Evolutionary conservation across 331 rosid species (phyloP).

Genomic region (Spiraea crenata): DNA sequence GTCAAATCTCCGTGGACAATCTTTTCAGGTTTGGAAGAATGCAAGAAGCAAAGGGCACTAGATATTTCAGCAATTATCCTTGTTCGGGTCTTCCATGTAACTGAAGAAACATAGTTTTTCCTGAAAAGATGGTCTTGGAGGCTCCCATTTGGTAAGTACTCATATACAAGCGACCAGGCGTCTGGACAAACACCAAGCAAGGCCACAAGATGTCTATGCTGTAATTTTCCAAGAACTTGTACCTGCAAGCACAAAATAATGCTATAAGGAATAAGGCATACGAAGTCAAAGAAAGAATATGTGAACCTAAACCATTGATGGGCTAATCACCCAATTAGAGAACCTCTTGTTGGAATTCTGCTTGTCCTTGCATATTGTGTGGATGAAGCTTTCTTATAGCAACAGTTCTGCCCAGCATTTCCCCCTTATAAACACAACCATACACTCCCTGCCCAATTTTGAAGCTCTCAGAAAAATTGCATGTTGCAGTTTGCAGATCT

Average conservation of each 20-base stretch:
- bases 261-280: constrained; percentile 12
- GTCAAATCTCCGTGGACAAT: constrained; percentile 80
- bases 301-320: not conserved
- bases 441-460: constrained; percentile 65
- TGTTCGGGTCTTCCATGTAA: constrained; percentile 69
- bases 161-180: constrained; percentile 79
- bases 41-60: constrained; percentile 87
- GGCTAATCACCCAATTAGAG: not conserved
- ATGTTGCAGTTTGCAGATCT: constrained; percentile 83
- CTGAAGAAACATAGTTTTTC: constrained; percentile 43
- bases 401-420: constrained; percentile 87
- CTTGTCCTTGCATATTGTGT: constrained; percentile 60
- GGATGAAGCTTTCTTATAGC: constrained; percentile 67
- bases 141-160: constrained; percentile 74
- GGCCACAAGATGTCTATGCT: constrained; percentile 79
- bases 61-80: constrained; percentile 71
- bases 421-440: constrained; percentile 84
- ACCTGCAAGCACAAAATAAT: constrained; percentile 51
- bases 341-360: constrained; percentile 85
- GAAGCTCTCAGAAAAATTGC: constrained; percentile 81
- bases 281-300: constrained; percentile 6
- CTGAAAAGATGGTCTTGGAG: constrained; percentile 69
- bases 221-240: constrained; percentile 72
- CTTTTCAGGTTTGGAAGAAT: constrained; percentile 72
- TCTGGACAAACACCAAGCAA: constrained; percentile 87